These are phyloP conservation scores for Elsinoe perseae DNA, from an alignment of 2,329 filamentous ascomycete species.

Conservation along the genomic window DNA sequence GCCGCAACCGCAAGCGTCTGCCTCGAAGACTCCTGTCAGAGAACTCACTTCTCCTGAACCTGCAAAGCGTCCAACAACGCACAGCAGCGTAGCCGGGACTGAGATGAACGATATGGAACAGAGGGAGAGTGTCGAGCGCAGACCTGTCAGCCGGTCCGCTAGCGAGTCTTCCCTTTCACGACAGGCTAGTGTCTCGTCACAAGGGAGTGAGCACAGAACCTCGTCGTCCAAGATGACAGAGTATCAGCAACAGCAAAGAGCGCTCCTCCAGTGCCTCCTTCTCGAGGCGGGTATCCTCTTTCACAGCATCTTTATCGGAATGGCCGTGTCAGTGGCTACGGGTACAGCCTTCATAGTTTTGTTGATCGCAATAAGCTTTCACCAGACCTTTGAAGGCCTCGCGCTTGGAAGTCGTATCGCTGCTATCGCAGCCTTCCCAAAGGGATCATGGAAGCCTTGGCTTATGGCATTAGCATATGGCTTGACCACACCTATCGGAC, in stretches of 20 bases:
- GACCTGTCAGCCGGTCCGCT: background rate
- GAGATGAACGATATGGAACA: slow-evolving; percentile 1
- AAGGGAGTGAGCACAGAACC: background rate
- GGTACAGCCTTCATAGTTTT: slow-evolving; percentile 58
- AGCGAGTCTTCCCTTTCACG: background rate
- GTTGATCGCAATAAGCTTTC: slow-evolving; percentile 62
- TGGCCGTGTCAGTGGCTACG: slow-evolving; percentile 62
- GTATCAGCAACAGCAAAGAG: slow-evolving; percentile 47
- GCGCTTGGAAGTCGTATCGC: slow-evolving; percentile 65
- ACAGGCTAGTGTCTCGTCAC: background rate
- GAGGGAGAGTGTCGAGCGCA: background rate
- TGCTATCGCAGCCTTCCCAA: slow-evolving; percentile 61
- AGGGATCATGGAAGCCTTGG: slow-evolving; percentile 66
- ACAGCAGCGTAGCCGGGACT: background rate
- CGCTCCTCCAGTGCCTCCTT: slow-evolving; percentile 64
- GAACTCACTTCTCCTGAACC: background rate
- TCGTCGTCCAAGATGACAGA: slow-evolving; percentile 9
- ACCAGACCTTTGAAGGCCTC: slow-evolving; percentile 63
- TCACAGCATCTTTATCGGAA: slow-evolving; percentile 68
- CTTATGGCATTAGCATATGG: slow-evolving; percentile 58
- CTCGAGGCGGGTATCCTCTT: slow-evolving; percentile 73
- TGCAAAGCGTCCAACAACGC: slow-evolving; percentile 4
- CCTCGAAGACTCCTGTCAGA: background rate
- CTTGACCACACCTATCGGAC: slow-evolving; percentile 46
- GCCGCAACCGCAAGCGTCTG: background rate